Conservation (phyloP, 2,329 filamentous ascomycete genomes). For the Tolypocladium ophioglossoides region DNA sequence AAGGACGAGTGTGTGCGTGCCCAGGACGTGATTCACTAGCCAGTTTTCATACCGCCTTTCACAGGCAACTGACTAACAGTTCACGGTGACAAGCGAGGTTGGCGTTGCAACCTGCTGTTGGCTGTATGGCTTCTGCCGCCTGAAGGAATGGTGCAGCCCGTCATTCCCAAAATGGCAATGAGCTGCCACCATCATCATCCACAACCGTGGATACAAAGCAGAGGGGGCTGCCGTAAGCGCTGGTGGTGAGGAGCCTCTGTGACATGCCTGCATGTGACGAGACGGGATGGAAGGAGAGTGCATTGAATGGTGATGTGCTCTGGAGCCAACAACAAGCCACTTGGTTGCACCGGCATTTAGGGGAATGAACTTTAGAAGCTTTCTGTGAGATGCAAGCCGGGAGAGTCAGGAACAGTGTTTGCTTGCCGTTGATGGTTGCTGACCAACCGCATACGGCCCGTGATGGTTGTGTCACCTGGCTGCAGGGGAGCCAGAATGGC, state of each 20-base stretch:
- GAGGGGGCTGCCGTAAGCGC: not conserved
- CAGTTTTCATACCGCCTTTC: not conserved
- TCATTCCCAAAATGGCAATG: constrained; percentile 1
- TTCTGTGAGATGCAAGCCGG: not conserved
- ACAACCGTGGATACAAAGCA: not conserved
- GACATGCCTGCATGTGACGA: not conserved
- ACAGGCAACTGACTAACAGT: not conserved
- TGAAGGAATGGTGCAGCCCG: not conserved
- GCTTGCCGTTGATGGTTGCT: not conserved
- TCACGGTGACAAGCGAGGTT: constrained; percentile 1
- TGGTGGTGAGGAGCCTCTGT: not conserved
- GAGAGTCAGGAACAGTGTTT: not conserved
- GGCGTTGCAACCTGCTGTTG: constrained; percentile 2
- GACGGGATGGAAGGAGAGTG: not conserved
- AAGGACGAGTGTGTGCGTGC: not conserved
- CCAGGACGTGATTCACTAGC: not conserved
- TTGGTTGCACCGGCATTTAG: not conserved
- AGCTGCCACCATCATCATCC: not conserved
- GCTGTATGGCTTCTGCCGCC: not conserved
- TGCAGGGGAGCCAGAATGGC: not conserved
- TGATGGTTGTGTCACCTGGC: not conserved
- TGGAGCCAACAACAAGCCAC: not conserved
- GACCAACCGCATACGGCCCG: not conserved
- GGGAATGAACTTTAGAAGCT: not conserved
- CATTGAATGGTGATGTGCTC: not conserved